Conservation (phyloP, 306 rosid genomes). For the Astragalus glycyphyllos region DNA sequence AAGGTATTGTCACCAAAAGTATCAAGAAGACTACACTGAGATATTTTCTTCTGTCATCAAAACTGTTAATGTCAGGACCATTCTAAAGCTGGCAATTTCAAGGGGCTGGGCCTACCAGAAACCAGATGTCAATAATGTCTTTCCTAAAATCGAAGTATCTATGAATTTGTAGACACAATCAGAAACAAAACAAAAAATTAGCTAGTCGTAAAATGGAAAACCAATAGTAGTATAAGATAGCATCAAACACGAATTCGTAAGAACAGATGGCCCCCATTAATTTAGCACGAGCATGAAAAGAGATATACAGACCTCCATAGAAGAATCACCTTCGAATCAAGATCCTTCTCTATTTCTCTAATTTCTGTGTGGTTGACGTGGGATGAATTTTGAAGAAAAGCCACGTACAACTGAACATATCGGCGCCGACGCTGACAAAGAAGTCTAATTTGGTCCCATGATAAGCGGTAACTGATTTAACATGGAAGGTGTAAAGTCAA, state of each 20-base stretch:
- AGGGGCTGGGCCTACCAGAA: too few species aligned
- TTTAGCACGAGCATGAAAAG: constrained; percentile 20
- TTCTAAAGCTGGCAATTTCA: too few species aligned
- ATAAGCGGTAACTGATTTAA: constrained; percentile 80
- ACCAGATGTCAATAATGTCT: too few species aligned
- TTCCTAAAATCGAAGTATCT: background rate
- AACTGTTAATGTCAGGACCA: too few species aligned
- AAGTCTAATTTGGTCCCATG: constrained; percentile 86
- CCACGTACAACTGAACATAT: constrained; percentile 82
- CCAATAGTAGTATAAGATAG: background rate
- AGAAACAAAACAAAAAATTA: background rate
- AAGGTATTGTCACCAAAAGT: too few species aligned
- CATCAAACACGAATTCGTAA: constrained; percentile 27
- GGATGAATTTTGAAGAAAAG: constrained; percentile 69
- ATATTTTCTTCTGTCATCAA: too few species aligned
- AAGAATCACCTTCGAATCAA: constrained; percentile 92
- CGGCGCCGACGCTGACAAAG: constrained; percentile 94
- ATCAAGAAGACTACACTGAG: too few species aligned
- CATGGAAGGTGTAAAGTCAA: constrained; percentile 46
- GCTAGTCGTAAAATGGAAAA: constrained; percentile 10
- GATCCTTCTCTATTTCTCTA: constrained; percentile 92
- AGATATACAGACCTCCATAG: constrained; percentile 82
- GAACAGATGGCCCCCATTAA: constrained; percentile 10
- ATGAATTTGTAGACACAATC: background rate
- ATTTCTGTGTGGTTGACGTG: constrained; percentile 56